Conservation (phyloP, 23 red algal species). For the Cyanidium caldarium region DNA sequence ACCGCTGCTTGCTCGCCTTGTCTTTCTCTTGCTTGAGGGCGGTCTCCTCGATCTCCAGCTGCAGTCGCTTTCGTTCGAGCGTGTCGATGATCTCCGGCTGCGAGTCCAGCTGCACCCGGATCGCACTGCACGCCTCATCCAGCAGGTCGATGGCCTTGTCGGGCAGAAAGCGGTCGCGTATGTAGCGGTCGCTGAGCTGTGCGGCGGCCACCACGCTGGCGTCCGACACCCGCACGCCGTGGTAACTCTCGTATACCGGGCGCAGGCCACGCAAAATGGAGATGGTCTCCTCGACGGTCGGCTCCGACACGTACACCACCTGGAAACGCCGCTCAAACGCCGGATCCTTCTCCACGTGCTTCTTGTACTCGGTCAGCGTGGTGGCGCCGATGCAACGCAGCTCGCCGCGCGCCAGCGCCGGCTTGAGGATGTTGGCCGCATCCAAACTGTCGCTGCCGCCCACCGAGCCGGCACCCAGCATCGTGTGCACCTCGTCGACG, state of each 20-base stretch:
- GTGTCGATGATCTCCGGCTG: conserved; percentile 30
- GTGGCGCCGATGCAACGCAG: conserved; percentile 35
- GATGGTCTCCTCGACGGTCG: conserved; percentile 20
- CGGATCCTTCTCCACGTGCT: conserved; percentile 44
- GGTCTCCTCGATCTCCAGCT: conserved; percentile 25
- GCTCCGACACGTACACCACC: conserved; percentile 22
- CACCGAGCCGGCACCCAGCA: conserved; percentile 13
- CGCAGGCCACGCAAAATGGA: conserved; percentile 26
- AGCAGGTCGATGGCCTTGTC: conserved; percentile 41
- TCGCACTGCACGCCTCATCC: conserved; percentile 28
- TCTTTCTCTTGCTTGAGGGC: conserved; percentile 35
- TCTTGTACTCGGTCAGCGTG: conserved; percentile 27
- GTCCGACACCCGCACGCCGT: conserved; percentile 28
- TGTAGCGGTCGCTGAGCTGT: conserved; percentile 18
- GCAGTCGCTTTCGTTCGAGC: conserved; percentile 12
- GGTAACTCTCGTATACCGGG: conserved; percentile 19
- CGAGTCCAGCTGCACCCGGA: conserved; percentile 27
- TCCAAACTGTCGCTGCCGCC: conserved; percentile 16
- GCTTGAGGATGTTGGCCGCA: conserved; percentile 32
- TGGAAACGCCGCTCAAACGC: conserved; percentile 38
- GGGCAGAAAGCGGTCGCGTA: conserved; percentile 26
- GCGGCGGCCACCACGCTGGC: conserved; percentile 19
- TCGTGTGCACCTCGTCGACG: conserved; percentile 14
- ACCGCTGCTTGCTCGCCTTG: conserved; percentile 12
- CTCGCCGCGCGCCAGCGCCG: conserved; percentile 26